These are phyloP conservation scores for Paecilomyces dactylethromorphus DNA, from an alignment of 2,329 filamentous ascomycete species.

Conservation along the genomic window DNA sequence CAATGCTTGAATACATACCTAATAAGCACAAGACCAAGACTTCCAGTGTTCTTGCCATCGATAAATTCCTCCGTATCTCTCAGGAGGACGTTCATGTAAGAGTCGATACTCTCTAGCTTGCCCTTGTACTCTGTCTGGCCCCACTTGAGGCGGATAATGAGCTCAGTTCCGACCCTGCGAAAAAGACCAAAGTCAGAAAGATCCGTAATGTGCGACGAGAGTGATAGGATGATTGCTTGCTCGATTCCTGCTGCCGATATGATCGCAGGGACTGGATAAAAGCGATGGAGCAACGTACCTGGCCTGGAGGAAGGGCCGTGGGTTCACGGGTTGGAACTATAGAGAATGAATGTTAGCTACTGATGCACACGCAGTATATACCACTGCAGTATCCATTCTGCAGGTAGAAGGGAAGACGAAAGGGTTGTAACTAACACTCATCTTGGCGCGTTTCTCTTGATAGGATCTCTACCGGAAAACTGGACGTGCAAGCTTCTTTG, in stretches of 20 bases:
- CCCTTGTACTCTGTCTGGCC: slow-evolving; percentile 97
- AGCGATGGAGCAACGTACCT: slow-evolving; percentile 51
- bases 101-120: slow-evolving; percentile 83
- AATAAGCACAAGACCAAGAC: slow-evolving; percentile 85
- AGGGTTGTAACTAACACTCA: slow-evolving; percentile 24
- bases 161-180: slow-evolving; percentile 79
- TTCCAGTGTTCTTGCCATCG: slow-evolving; percentile 75
- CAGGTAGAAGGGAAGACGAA: slow-evolving; percentile 1
- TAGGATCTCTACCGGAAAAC: background rate
- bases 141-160: slow-evolving; percentile 95
- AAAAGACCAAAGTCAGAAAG: background rate
- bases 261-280: background rate
- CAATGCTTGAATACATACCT: slow-evolving; percentile 49
- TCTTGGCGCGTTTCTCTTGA: slow-evolving; percentile 11
- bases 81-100: slow-evolving; percentile 98
- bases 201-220: background rate
- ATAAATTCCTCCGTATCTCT: slow-evolving; percentile 88
- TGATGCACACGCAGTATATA: background rate
- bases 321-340: slow-evolving; percentile 88
- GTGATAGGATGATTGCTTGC: background rate
- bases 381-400: slow-evolving; percentile 5
- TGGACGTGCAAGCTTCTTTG: background rate
- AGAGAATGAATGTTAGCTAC: slow-evolving; percentile 13
- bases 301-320: slow-evolving; percentile 89
- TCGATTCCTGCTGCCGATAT: background rate